These are phyloP conservation scores for Ochromonas danica DNA, from an alignment of 108 stramenopile species.

Conservation along the genomic window DNA sequence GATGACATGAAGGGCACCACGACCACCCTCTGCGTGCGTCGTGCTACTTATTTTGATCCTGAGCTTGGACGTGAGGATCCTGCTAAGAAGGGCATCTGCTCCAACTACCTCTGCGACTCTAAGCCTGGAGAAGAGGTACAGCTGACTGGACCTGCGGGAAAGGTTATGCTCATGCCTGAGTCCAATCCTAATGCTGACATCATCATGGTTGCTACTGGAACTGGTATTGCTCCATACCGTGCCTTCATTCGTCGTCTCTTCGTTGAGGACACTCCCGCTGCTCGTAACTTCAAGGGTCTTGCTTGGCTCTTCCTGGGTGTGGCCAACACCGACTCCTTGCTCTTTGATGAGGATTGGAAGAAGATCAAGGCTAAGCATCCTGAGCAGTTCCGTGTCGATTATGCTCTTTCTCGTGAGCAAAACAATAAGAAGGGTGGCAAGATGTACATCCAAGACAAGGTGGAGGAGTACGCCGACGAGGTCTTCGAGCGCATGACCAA, in stretches of 20 bases:
- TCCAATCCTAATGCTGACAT: constrained; percentile 83
- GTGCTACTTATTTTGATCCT: constrained; percentile 90
- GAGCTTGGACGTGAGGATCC: constrained; percentile 91
- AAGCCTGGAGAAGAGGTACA: constrained; percentile 75
- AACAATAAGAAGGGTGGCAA: constrained; percentile 88
- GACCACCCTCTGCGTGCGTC: constrained; percentile 89
- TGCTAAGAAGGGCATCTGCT: constrained; percentile 96
- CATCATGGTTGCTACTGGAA: constrained; percentile 98
- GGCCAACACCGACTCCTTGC: constrained; percentile 88
- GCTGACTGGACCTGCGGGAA: constrained; percentile 93
- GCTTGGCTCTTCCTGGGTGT: constrained; percentile 98
- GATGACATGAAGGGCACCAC: constrained; percentile 96
- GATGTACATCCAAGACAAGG: constrained; percentile 99
- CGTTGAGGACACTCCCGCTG: constrained; percentile 86
- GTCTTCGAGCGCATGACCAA: constrained; percentile 78
- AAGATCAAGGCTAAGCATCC: constrained; percentile 73
- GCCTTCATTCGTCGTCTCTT: constrained; percentile 93
- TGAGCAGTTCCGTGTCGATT: constrained; percentile 87
- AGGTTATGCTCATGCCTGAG: constrained; percentile 98
- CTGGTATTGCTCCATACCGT: constrained; percentile 95
- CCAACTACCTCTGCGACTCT: constrained; percentile 95
- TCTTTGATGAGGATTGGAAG: constrained; percentile 96
- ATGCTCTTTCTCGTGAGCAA: constrained; percentile 88
- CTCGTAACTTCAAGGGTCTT: constrained; percentile 79
- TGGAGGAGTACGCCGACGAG: constrained; percentile 93